Conservation (phyloP, 176 grass and related monocot species). For the Zoysia pacifica region DNA sequence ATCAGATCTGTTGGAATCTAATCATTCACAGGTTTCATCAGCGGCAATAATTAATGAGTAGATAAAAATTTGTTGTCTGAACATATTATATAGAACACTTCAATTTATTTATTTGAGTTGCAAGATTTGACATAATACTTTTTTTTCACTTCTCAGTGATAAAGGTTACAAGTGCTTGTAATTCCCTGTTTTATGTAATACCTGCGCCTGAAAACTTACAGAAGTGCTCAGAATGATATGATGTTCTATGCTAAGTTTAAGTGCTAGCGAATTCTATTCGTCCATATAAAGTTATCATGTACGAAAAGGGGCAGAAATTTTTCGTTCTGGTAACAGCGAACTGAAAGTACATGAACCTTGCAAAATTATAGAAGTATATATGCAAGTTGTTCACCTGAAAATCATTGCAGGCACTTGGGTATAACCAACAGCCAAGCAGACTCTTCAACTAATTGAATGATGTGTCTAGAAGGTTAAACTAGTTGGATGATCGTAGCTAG, state of each 20-base stretch:
- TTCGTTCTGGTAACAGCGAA: not conserved
- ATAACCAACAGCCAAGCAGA: slow-evolving; percentile 21
- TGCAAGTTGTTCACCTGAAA: slow-evolving; percentile 11
- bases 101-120: not conserved
- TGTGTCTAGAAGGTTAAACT: not conserved
- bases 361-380: not conserved
- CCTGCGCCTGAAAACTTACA: not conserved
- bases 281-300: not conserved
- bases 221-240: not conserved
- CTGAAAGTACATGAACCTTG: not conserved
- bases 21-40: slow-evolving; percentile 36
- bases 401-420: slow-evolving; percentile 5
- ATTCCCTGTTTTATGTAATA: not conserved
- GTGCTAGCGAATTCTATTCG: not conserved
- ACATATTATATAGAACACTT: slow-evolving; percentile 37
- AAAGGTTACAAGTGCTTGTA: not conserved
- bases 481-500: not conserved
- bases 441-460: not conserved
- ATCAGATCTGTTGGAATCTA: slow-evolving; percentile 46
- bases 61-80: not conserved
- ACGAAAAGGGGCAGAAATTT: not conserved
- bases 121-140: slow-evolving; percentile 14
- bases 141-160: not conserved
- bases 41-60: slow-evolving; percentile 29
- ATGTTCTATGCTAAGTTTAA: not conserved